Conservation (phyloP, 257 asterid genomes). For the Parsonsia alboflavescens region DNA sequence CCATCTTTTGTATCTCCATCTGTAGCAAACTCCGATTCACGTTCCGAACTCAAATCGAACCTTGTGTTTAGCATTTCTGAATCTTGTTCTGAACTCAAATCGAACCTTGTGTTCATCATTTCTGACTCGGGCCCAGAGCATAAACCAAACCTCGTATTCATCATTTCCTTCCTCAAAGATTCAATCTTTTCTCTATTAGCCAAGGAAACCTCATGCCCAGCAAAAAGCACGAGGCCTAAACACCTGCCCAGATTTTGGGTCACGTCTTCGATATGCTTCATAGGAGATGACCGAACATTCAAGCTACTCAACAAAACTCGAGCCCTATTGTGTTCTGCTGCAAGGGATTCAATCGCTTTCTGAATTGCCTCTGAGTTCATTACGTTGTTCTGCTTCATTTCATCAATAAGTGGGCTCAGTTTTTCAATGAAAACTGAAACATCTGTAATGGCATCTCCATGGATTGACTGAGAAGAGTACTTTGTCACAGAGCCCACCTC, state of each 20-base stretch:
- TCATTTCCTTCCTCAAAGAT: constrained; percentile 55
- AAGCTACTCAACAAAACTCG: constrained; percentile 30
- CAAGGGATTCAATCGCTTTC: constrained; percentile 65
- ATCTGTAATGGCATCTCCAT: constrained; percentile 48
- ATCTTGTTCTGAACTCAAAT: background rate
- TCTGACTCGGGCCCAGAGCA: constrained; percentile 33
- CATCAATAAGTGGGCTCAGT: constrained; percentile 51
- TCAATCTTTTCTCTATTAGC: constrained; percentile 50
- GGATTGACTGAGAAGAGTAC: constrained; percentile 39
- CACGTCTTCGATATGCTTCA: constrained; percentile 45
- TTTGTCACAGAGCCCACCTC: constrained; percentile 36
- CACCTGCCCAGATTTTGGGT: constrained; percentile 69
- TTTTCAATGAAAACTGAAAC: constrained; percentile 53
- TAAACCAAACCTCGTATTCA: constrained; percentile 48
- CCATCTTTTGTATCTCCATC: constrained; percentile 29
- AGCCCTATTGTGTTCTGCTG: constrained; percentile 49
- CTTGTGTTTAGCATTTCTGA: background rate
- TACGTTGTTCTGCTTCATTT: constrained; percentile 37
- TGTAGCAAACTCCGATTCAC: constrained; percentile 23
- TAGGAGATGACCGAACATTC: constrained; percentile 39
- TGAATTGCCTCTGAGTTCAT: constrained; percentile 36
- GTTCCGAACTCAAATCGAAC: background rate
- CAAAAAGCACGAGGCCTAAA: constrained; percentile 74
- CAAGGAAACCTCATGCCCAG: constrained; percentile 55
- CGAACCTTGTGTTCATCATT: background rate